Evolutionary conservation across 176 grass and related monocot species (phyloP).

Genomic region (Secale cereale): DNA sequence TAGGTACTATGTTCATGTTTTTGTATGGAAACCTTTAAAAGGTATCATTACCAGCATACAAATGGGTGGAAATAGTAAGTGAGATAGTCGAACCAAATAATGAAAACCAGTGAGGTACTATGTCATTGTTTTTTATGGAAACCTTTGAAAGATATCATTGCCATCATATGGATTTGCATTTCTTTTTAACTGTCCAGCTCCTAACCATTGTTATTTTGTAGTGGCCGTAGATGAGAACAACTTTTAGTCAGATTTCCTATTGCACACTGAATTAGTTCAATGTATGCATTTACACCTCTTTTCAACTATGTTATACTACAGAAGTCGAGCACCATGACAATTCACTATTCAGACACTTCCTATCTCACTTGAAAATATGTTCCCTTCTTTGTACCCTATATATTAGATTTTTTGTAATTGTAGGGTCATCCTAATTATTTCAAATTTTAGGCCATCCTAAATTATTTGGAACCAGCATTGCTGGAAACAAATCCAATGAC

Average conservation of each 20-base stretch:
- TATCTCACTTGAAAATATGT: constrained; percentile 5
- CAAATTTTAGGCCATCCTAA: not conserved
- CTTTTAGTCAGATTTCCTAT: constrained; percentile 2
- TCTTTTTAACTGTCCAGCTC: not conserved
- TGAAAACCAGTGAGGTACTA: not conserved
- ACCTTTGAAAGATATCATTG: not conserved
- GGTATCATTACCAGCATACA: not conserved
- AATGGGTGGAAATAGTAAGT: not conserved
- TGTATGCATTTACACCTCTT: not conserved
- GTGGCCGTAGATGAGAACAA: too few species aligned
- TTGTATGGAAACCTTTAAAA: too few species aligned
- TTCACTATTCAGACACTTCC: constrained; percentile 78
- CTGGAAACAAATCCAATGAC: not conserved
- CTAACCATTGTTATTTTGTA: too few species aligned
- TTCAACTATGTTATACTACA: constrained; percentile 30
- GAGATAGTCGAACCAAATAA: not conserved
- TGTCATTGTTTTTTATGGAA: not conserved
- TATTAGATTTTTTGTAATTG: constrained; percentile 17
- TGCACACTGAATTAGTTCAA: not conserved
- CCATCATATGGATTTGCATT: not conserved
- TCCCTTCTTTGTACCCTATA: not conserved
- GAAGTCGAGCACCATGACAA: constrained; percentile 48
- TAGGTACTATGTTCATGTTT: too few species aligned
- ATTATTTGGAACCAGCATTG: not conserved
- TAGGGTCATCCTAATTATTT: not conserved